Evolutionary conservation across 1,284 basidiomycete genomes (phyloP).

Genomic region (Tausonia pullulans): DNA sequence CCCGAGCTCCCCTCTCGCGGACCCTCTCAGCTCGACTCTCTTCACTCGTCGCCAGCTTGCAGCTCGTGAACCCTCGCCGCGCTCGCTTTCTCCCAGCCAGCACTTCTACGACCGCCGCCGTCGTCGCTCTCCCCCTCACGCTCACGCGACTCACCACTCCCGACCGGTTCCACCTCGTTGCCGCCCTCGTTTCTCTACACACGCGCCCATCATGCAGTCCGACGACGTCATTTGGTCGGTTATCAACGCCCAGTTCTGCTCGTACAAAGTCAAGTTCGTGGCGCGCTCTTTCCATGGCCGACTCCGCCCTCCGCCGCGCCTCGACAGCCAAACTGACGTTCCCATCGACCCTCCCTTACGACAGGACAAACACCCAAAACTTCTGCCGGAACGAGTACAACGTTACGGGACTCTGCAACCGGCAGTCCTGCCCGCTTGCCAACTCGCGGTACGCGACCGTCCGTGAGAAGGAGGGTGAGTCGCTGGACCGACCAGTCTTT

Average conservation of each 20-base stretch:
- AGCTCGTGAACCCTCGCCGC: too few relatives aligned
- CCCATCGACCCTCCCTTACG: neutral
- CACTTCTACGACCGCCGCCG: too few relatives aligned
- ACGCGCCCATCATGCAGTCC: conserved; percentile 46
- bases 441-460: conserved; percentile 97
- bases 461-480: conserved; percentile 78
- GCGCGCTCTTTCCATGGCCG: neutral
- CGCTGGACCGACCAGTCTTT: neutral
- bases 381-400: conserved; percentile 99
- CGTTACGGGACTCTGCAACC: conserved; percentile 90
- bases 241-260: conserved; percentile 87
- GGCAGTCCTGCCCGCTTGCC: conserved; percentile 92
- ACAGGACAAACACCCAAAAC: conserved; percentile 82
- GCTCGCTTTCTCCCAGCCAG: too few relatives aligned
- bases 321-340: neutral
- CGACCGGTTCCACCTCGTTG: too few relatives aligned
- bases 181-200: too few relatives aligned
- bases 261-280: conserved; percentile 92
- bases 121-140: too few relatives aligned
- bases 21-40: too few relatives aligned
- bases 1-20: too few relatives aligned
- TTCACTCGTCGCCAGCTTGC: too few relatives aligned
- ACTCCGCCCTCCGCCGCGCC: neutral
- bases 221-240: conserved; percentile 95
- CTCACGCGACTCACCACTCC: too few relatives aligned